Evolutionary conservation across 768 basidiomycete species (phyloP).

Genomic region (Agrocybe pediades): DNA sequence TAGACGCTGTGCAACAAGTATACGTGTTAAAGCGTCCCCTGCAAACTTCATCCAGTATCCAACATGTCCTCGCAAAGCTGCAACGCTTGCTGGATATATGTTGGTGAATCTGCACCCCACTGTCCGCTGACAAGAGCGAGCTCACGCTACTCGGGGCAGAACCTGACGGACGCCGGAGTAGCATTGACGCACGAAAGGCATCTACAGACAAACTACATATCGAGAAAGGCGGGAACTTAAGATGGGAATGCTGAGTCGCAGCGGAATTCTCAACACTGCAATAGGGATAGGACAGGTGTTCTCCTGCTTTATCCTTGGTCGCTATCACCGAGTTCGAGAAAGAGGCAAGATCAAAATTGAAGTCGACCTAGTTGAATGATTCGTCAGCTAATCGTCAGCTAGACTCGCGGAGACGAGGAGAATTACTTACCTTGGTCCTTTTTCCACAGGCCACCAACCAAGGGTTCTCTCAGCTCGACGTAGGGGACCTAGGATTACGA

Average conservation of each 20-base stretch:
- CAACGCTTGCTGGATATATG: background rate
- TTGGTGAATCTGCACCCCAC: background rate
- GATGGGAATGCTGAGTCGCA: constrained; percentile 23
- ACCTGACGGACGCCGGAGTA: constrained; percentile 22
- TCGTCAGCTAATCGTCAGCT: no score
- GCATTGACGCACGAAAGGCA: constrained; percentile 26
- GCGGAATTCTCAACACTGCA: constrained; percentile 16
- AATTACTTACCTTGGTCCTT: no score
- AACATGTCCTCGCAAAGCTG: background rate
- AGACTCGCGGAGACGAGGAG: no score
- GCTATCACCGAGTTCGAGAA: constrained; percentile 32
- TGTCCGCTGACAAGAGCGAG: background rate
- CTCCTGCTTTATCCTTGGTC: constrained; percentile 22
- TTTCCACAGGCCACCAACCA: no score
- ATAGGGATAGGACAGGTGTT: constrained; percentile 34
- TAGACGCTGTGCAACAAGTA: constrained; percentile 14
- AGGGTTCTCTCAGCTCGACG: no score
- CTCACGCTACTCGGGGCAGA: constrained; percentile 16
- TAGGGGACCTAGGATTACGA: no score
- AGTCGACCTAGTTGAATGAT: no score
- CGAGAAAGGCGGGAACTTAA: no score
- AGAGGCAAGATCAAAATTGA: constrained; percentile 27
- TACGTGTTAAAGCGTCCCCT: no score
- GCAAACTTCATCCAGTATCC: constrained; percentile 6
- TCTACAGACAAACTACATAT: constrained; percentile 29